Evolutionary conservation across 805 yeast genomes (phyloP).

Genomic region (Ogataea pilisensis): DNA sequence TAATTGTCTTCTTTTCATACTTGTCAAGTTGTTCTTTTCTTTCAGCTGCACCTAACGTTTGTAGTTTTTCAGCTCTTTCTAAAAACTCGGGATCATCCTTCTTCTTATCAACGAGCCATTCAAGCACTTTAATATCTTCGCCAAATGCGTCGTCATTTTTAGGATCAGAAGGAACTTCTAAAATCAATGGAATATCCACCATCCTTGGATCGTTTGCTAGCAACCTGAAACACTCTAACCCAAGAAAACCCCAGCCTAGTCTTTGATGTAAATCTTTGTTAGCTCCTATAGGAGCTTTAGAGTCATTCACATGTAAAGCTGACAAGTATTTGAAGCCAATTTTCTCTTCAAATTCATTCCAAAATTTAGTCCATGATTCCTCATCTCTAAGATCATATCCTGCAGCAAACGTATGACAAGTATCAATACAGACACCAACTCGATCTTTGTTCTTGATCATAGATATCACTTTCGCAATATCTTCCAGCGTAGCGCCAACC

Average conservation of each 20-base stretch:
- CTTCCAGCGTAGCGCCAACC: constrained; percentile 78
- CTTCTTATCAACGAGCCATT: constrained; percentile 66
- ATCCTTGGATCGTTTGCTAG: constrained; percentile 67
- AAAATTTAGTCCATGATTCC: constrained; percentile 56
- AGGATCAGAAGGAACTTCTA: constrained; percentile 77
- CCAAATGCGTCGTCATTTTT: constrained; percentile 67
- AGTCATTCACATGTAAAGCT: constrained; percentile 89
- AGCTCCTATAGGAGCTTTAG: constrained; percentile 89
- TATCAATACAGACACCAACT: constrained; percentile 95
- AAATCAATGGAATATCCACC: constrained; percentile 65
- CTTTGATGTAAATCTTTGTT: constrained; percentile 89
- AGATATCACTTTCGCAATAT: constrained; percentile 69
- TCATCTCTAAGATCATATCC: constrained; percentile 81
- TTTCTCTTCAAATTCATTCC: constrained; percentile 68
- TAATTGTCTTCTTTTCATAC: constrained; percentile 49
- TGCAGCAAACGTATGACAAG: constrained; percentile 95
- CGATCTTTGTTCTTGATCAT: constrained; percentile 75
- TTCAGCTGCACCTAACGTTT: constrained; percentile 59
- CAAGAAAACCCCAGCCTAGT: constrained; percentile 84
- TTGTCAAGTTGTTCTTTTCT: constrained; percentile 66
- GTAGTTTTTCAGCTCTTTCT: constrained; percentile 45
- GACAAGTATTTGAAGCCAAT: constrained; percentile 73
- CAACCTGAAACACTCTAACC: constrained; percentile 76
- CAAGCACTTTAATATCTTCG: constrained; percentile 75
- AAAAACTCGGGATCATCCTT: constrained; percentile 52